phyloP scores from a whole-genome alignment of 768 basidiomycete genomes.

The Clathrus columnatus region DNA sequence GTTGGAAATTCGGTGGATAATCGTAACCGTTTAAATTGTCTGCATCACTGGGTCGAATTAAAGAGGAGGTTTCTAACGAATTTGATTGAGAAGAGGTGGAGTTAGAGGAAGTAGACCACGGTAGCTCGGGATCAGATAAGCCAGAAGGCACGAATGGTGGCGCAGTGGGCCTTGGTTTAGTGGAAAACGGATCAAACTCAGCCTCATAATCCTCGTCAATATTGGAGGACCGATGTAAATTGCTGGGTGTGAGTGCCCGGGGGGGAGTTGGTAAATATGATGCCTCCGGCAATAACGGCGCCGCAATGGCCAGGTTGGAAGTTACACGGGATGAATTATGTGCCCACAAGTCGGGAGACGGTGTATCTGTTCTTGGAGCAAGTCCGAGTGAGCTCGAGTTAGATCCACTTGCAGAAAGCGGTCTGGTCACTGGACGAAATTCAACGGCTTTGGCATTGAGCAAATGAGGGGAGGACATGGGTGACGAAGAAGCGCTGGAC shows the following conservation, averaged over 20 bases:
- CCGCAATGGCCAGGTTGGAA: conserved; percentile 86
- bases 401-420: conserved; percentile 65
- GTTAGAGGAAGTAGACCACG: conserved; percentile 40
- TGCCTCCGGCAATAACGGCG: conserved; percentile 75
- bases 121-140: conserved; percentile 50
- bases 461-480: conserved; percentile 74
- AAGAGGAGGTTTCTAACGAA: conserved; percentile 9
- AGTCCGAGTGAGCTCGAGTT: conserved; percentile 44
- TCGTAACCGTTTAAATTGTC: conserved; percentile 37
- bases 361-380: conserved; percentile 56
- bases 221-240: conserved; percentile 51
- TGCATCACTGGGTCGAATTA: conserved; percentile 16
- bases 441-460: conserved; percentile 86
- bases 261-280: conserved; percentile 26
- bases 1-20: conserved; percentile 20
- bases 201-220: conserved; percentile 66
- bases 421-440: conserved; percentile 77
- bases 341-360: conserved; percentile 88
- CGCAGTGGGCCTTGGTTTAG: conserved; percentile 48
- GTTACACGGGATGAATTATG: conserved; percentile 54
- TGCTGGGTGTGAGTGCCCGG: conserved; percentile 60
- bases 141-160: conserved; percentile 36
- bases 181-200: conserved; percentile 73
- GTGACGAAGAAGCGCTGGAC: conserved; percentile 75
- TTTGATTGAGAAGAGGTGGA: conserved; percentile 23